Base-by-base conservation (phyloP, 1,139 yeast species). In the Torulaspora pretoriensis region DNA sequence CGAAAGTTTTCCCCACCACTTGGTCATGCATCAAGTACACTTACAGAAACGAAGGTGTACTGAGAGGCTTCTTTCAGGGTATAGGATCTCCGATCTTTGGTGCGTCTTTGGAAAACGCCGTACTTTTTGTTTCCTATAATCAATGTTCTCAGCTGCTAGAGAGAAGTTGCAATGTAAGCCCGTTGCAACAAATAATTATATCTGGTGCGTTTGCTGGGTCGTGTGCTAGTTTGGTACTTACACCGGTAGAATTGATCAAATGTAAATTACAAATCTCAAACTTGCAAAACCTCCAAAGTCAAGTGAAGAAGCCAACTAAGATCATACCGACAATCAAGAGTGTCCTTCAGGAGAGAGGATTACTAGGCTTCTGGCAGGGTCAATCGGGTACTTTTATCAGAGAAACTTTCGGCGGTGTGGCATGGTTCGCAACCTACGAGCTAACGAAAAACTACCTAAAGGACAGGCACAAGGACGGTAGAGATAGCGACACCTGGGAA, bases 371-470 rank as follows among this genome's bases (percentile, higher is more conserved):
- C 49, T 90, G 96, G 96, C 78, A 78, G 49, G 97, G 97, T 1
- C 89, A 89, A 54, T 71, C 80, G 1, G 83, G 95, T n/a, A 90
- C 97, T 0, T 68, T 88, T 45, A 53, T 86, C 2, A 74, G 97
- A 57, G 97, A 90, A 64, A 75, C 87, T 30, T 82, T 89, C 22
- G 97, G 97, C 5, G 86, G 96, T 1, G 87, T 95, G 3, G 81
- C 92, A 2, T 90, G 97, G 97, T 90, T 90, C 67, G 94, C 96
- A 0, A 78, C 92, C 27, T 88, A 88, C 62, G 96, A 88, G 61
- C 68, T 73, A 40, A 68, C 78, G 33, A 70, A 74, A 33, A 64
- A 64, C 4, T 54, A 63, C 24, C 69, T 82, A 42, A 68, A 70
- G 45, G 48, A 55, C 17, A 56, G 60, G 3, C 57, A 57, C 25